Conservation (phyloP, 1,284 basidiomycete genomes). For the Rhodofomes roseus region DNA sequence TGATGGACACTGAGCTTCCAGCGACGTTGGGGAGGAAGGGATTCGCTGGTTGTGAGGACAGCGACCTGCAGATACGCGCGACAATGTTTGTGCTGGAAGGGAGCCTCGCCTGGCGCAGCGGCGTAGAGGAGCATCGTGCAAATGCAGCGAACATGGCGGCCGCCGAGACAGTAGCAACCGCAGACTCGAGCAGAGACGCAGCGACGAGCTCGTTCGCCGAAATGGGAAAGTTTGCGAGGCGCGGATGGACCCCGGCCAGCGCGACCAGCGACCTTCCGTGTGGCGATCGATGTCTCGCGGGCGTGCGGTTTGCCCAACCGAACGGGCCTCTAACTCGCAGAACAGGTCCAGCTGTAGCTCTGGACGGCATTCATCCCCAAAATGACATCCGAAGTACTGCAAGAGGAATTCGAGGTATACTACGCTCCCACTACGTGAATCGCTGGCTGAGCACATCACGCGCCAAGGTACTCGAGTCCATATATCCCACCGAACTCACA, state of each 20-base stretch:
- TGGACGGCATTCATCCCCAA: background rate
- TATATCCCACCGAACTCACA: conserved; percentile 91
- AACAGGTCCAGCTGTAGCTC: background rate
- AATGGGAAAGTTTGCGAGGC: too few relatives aligned
- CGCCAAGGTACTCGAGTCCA: conserved; percentile 85
- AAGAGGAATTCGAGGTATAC: conserved; percentile 86
- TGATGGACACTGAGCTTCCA: background rate
- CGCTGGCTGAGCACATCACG: conserved; percentile 4
- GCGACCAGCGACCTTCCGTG: background rate
- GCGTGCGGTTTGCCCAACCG: background rate
- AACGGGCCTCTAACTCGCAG: too few relatives aligned
- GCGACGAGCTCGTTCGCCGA: background rate
- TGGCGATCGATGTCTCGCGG: conserved; percentile 5
- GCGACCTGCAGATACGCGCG: background rate
- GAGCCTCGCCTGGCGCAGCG: background rate
- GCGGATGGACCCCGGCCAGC: conserved; percentile 16
- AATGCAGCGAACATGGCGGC: background rate
- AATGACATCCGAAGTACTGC: conserved; percentile 60
- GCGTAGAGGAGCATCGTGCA: background rate
- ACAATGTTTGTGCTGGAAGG: too few relatives aligned
- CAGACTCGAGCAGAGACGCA: background rate
- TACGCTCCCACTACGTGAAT: conserved; percentile 5
- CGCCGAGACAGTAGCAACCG: background rate
- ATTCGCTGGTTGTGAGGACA: background rate
- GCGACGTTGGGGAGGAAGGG: background rate